Base-by-base conservation (phyloP, 2,329 filamentous ascomycete species). In the Fusarium sp. region DNA sequence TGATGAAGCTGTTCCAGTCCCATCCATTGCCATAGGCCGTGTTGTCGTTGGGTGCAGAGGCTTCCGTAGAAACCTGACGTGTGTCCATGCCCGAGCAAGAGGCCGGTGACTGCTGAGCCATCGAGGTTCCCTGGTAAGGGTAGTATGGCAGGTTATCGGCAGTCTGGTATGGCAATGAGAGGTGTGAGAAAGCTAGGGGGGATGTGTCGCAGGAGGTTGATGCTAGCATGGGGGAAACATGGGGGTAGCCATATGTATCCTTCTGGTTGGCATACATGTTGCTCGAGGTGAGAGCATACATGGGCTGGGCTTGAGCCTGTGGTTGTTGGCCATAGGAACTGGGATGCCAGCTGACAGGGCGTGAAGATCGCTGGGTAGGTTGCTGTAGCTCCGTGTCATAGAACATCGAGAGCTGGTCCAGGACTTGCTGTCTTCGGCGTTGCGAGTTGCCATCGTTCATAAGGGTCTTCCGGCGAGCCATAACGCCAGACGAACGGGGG, bases 271-370 rank as follows among this genome's bases (percentile, higher is more conserved):
- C 83, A 54, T 83, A 80, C 66, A 82, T 80, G 47, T 70, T 79
- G 38, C 82, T 78, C 6, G 82, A 79, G 9, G 85, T 81, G 38
- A 85, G 81, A 14, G 83, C 78, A 72, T 87, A 85, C 74, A 81
- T 78, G 33, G 82, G 67, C 66, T 84, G 84, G 47, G 81, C 78
- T 62, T 84, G 82, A 57, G 82, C 80, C 68, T 82, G 81, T 18
- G 83, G 79, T 78, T 80, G 74, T 52, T 81, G 81, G 22, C 85
- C 81, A 67, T 89, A 86, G 11, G 91, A 89, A 25, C 89, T 88
- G 4, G 93, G 92, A 80, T 95, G 93, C 93, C 93, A 95, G 85
- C 93, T 95, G 54, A 94, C 85, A 7, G 93, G 93, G 47, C 93
- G 88, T 62, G 83, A 83, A 42, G 86, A 82, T 78, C 83, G 81